Evolutionary conservation across 2,329 filamentous ascomycete genomes (phyloP).

Genomic region (Acarospora socialis): DNA sequence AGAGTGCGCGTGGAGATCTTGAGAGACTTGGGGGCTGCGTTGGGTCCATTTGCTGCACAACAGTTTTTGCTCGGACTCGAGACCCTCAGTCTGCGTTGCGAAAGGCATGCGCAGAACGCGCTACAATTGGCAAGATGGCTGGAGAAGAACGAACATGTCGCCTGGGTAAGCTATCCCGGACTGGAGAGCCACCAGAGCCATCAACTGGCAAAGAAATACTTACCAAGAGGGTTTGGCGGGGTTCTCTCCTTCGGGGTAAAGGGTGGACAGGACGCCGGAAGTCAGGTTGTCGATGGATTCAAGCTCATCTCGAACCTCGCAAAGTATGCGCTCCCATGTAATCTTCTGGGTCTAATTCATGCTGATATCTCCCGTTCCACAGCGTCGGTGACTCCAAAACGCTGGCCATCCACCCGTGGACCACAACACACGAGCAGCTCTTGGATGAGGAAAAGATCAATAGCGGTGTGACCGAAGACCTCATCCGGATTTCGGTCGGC

Average conservation of each 20-base stretch:
- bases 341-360: conserved; percentile 1
- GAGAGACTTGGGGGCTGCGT: conserved; percentile 65
- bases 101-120: conserved; percentile 77
- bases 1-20: conserved; percentile 79
- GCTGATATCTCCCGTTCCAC: conserved; percentile 9
- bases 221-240: conserved; percentile 71
- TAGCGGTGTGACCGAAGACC: conserved; percentile 75
- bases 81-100: conserved; percentile 73
- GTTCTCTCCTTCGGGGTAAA: conserved; percentile 90
- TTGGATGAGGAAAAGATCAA: conserved; percentile 63
- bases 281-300: conserved; percentile 82
- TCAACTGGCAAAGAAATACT: conserved; percentile 70
- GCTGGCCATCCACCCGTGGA: conserved; percentile 87
- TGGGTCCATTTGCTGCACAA: conserved; percentile 88
- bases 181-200: conserved; percentile 71
- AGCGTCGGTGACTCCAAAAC: conserved; percentile 88
- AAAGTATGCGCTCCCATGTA: conserved; percentile 39
- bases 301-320: conserved; percentile 92
- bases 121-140: conserved; percentile 68
- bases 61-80: conserved; percentile 80
- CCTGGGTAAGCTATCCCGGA: conserved; percentile 90
- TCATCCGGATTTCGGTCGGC: conserved; percentile 89
- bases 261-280: conserved; percentile 69
- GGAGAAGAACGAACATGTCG: conserved; percentile 66
- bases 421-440: conserved; percentile 87